Evolutionary conservation across 2,329 filamentous ascomycete genomes (phyloP).

Genomic region (Neonectria coccinea): DNA sequence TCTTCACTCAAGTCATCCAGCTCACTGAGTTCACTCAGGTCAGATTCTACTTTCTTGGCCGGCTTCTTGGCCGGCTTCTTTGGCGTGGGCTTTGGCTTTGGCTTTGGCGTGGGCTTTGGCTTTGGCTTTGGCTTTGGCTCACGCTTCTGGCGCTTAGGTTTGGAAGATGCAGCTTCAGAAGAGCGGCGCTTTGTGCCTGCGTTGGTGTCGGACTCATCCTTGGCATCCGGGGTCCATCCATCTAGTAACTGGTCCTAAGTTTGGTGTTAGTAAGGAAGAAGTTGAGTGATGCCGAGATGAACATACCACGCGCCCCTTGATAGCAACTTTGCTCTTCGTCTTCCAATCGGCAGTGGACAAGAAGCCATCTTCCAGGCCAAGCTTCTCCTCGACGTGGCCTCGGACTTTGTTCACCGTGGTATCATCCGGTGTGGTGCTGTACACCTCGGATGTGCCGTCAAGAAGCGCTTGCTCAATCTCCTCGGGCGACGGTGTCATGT

Average conservation of each 20-base stretch:
- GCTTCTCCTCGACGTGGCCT: constrained; percentile 61
- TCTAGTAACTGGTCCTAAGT: constrained; percentile 52
- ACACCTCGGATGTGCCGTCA: constrained; percentile 60
- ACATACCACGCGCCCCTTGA: constrained; percentile 67
- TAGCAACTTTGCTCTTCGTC: constrained; percentile 67
- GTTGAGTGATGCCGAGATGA: neutral
- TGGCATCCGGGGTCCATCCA: constrained; percentile 49
- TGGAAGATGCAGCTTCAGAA: constrained; percentile 51
- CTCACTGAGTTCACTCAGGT: constrained; percentile 34
- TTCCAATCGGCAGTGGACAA: constrained; percentile 67
- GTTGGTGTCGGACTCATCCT: constrained; percentile 41
- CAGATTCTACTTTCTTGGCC: constrained; percentile 38
- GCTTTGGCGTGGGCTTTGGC: constrained; percentile 15
- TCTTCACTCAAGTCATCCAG: constrained; percentile 34
- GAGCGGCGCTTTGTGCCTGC: constrained; percentile 50
- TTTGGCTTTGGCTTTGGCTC: constrained; percentile 35
- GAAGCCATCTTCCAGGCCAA: constrained; percentile 63
- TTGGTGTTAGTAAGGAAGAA: constrained; percentile 10
- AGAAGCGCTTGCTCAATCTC: constrained; percentile 60
- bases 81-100: constrained; percentile 16
- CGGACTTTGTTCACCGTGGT: constrained; percentile 70
- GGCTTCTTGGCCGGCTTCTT: constrained; percentile 34
- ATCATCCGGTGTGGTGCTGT: constrained; percentile 56
- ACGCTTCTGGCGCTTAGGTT: constrained; percentile 56
- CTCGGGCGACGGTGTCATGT: constrained; percentile 57